Base-by-base conservation (phyloP, 108 stramenopile genomes). In the Chaetoceros tenuissimus region DNA sequence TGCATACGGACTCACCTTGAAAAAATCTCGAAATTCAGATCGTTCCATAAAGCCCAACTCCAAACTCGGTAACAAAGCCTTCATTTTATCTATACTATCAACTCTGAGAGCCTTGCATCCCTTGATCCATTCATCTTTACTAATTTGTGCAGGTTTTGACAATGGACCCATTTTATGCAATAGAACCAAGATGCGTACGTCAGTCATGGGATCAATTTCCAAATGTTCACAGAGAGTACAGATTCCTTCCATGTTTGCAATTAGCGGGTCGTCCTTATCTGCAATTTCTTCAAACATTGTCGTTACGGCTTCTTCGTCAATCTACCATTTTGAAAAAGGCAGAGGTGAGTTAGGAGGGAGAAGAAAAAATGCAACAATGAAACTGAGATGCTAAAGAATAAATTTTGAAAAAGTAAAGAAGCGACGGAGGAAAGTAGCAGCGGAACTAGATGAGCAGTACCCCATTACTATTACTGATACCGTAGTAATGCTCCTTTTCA, bases 11-110 rank as follows among this genome's bases (percentile, higher is more conserved):
- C 55, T 28, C 47, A 84, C 82, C 77, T 89, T 91, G 75, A 81
- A 91, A 79, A 91, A 91, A n/a, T 87, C 85, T 66, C 75, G 85
- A 53, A 95, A 93, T 60, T 92, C 89, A 2, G 60, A 60, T 24
- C 45, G 57, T 54, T 91, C 92, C 75, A 95, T 66, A 67, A 95
- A 95, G 22, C 94, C 94, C 48, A 78, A 81, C 51, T 93, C 92
- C 57, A 93, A 66, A 17, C 69, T 59, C 0, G 92, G 87, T 22
- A 93, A 34, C 13, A 89, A 55, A 7, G 31, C 58, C 46, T 73
- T 71, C 31, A 93, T 71, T 59, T 80, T 87, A 3, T 66, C 68
- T 44, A 87, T 64, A 24, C 72, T 72, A 75, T 83, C 81, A 23
- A 89, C 54, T 55, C 67, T 53, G 26, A 84, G 34, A 22, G 64